phyloP scores from a whole-genome alignment of 1,284 basidiomycete species.

The Melampsora americana region DNA sequence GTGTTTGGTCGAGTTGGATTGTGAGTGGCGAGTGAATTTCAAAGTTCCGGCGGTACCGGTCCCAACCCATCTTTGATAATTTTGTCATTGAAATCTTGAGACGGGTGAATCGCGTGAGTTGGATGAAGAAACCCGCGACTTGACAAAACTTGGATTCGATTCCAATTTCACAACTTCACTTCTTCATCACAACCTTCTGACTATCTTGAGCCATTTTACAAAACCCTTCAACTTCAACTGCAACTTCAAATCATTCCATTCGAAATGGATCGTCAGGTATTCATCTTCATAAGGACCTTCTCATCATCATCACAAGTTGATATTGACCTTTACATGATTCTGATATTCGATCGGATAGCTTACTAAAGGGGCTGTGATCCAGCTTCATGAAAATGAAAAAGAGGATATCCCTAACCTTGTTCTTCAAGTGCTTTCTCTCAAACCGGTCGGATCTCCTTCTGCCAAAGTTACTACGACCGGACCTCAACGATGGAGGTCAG shows the following conservation, averaged over 20 bases:
- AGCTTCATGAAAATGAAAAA: slow-evolving; percentile 29
- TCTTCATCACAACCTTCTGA: too few species aligned
- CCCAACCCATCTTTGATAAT: too few species aligned
- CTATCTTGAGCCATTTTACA: not conserved
- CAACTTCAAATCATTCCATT: too few species aligned
- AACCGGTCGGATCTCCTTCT: slow-evolving; percentile 61
- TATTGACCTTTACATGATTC: not conserved
- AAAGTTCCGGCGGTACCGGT: too few species aligned
- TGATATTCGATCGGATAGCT: slow-evolving; percentile 15
- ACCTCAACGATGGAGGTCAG: slow-evolving; percentile 37
- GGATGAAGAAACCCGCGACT: too few species aligned
- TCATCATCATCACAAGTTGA: not conserved
- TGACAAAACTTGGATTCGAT: too few species aligned
- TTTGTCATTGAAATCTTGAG: too few species aligned
- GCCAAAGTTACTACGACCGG: not conserved
- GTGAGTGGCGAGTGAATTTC: too few species aligned
- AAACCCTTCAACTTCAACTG: not conserved
- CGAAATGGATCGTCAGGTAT: too few species aligned
- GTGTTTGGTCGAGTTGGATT: too few species aligned
- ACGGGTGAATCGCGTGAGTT: too few species aligned
- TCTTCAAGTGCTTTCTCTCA: slow-evolving; percentile 77
- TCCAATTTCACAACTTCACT: too few species aligned
- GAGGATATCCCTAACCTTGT: slow-evolving; percentile 58
- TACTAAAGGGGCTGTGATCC: slow-evolving; percentile 21
- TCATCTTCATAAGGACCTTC: not conserved